Base-by-base conservation (phyloP, 768 basidiomycete species). In the Inosperma sp. region DNA sequence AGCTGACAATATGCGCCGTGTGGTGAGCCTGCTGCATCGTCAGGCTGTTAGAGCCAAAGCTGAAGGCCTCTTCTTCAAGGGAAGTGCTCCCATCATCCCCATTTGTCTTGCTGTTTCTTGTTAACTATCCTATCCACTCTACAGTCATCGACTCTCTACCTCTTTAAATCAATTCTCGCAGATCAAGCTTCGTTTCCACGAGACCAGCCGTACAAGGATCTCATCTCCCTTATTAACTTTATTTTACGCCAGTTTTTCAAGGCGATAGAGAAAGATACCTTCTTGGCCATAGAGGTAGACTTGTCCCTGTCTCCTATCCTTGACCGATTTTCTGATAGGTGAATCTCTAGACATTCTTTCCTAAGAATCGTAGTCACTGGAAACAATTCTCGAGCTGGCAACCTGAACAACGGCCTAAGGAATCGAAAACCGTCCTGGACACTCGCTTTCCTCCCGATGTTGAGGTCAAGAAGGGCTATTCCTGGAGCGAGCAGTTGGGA, bases 241-340 rank as follows among this genome's bases (percentile, higher is more conserved):
- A 76, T 97, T 54, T 76, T 97, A 52, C 82, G 90, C 21, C 84
- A 86, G 63, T 98, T 98, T 76, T 98, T 99, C 82, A 98, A 96
- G 66, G 80, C 84, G 6, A 76, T 93, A 41, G 78, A 81, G 47
- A 83, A 90, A 56, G 86, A 96, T 54, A 77, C 89, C 0, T 88
- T 97, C 71, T 74, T 97, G 40, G 79, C 91, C 53, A 78, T 97
- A 54, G 93, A 98, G 77, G 93, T 93, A 60, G 72, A 68, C 34
- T 51, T 49, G 31, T 54, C 31, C 14, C 33, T 42, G 39, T 56
- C 51, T 51, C 23, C 27, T 48, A 35, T 36, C 41, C 14, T n/a
- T 25, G 37, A 48, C 49, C 46, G 42, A 29, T 34, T 51, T 50
- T 49, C 30, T 48, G 53, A 45, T 31, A 54, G 22, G 36, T 40